These are phyloP conservation scores for Fusarium lyarnte DNA, from an alignment of 2,329 filamentous ascomycete species.

Conservation along the genomic window DNA sequence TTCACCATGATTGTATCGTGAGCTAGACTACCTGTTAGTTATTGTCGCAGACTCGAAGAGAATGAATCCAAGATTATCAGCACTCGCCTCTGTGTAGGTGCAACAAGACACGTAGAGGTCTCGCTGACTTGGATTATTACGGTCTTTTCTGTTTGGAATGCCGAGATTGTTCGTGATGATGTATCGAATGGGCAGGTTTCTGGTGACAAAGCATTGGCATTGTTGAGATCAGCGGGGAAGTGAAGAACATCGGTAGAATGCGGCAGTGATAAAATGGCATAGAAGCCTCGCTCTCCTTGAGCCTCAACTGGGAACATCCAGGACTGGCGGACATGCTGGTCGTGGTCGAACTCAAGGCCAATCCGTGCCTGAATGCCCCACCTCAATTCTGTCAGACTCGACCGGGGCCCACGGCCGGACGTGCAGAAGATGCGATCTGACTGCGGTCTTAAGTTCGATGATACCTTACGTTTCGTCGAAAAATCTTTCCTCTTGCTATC, in stretches of 20 bases:
- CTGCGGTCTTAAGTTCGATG: conserved; percentile 42
- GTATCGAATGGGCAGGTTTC: conserved; percentile 61
- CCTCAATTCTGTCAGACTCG: conserved; percentile 74
- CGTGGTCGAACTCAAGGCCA: conserved; percentile 64
- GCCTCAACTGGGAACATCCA: conserved; percentile 59
- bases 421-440: conserved; percentile 71
- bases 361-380: conserved; percentile 76
- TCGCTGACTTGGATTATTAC: conserved; percentile 66
- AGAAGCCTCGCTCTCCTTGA: conserved; percentile 34
- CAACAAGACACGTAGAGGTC: conserved; percentile 53
- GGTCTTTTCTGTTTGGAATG: conserved; percentile 49
- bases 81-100: conserved; percentile 45
- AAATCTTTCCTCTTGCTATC: not conserved
- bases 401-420: conserved; percentile 69
- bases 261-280: conserved; percentile 60
- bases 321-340: conserved; percentile 58
- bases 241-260: conserved; percentile 59
- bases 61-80: not conserved
- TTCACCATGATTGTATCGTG: conserved; percentile 47
- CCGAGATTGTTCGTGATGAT: conserved; percentile 61
- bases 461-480: conserved; percentile 5
- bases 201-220: conserved; percentile 55
- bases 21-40: conserved; percentile 36
- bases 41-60: not conserved
- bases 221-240: conserved; percentile 58